phyloP scores from a whole-genome alignment of 83 land plant species.

The Picea engelmannii region DNA sequence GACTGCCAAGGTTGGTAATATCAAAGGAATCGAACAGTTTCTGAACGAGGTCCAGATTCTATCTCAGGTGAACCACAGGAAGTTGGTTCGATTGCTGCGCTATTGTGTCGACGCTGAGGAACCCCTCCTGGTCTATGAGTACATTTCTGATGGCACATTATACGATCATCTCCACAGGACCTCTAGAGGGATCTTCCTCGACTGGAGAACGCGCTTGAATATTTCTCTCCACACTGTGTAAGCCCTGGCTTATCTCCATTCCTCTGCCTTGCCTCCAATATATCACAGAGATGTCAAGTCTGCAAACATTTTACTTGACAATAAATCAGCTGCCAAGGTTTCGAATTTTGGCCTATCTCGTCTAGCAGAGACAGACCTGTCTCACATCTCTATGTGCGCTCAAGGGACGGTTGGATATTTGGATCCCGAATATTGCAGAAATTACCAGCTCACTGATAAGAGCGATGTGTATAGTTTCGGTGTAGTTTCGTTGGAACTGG shows the following conservation, averaged over 20 bases:
- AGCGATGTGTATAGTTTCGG: too few species aligned
- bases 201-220: conserved; percentile 26
- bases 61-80: conserved; percentile 65
- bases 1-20: conserved; percentile 55
- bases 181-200: conserved; percentile 9
- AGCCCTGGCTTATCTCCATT: conserved; percentile 7
- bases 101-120: conserved; percentile 73
- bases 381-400: conserved; percentile 10
- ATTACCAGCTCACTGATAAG: conserved; percentile 24
- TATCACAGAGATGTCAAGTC: conserved; percentile 67
- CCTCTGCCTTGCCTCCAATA: conserved; percentile 44
- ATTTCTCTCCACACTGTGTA: conserved; percentile 43
- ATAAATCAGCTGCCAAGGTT: conserved; percentile 44
- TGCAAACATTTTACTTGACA: conserved; percentile 14
- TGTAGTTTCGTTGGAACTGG: conserved; percentile 54
- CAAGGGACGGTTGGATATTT: background rate
- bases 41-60: conserved; percentile 68
- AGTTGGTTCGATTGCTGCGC: conserved; percentile 61
- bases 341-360: conserved; percentile 63
- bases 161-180: conserved; percentile 36
- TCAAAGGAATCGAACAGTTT: conserved; percentile 59
- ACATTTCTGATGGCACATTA: conserved; percentile 56
- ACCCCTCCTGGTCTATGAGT: too few species aligned
- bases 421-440: conserved; percentile 54
- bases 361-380: conserved; percentile 30